phyloP scores from a whole-genome alignment of 805 yeast species.

The Starmerella sp. region DNA sequence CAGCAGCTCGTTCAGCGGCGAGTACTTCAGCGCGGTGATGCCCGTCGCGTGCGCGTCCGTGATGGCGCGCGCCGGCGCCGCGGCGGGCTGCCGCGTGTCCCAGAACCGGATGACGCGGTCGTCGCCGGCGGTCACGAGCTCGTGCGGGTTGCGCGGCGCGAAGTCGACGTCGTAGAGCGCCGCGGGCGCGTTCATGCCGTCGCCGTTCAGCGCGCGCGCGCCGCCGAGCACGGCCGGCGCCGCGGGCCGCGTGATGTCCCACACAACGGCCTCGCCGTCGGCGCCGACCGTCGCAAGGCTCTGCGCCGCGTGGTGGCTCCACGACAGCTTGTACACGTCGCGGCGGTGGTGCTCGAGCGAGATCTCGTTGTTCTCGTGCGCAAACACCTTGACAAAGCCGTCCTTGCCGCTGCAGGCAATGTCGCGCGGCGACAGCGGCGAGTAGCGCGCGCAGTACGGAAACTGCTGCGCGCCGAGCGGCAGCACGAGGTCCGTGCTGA shows the following conservation, averaged over 20 bases:
- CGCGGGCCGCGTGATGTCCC: constrained; percentile 40
- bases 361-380: constrained; percentile 11
- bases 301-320: constrained; percentile 39
- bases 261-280: constrained; percentile 56
- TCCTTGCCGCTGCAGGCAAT: constrained; percentile 44
- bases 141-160: constrained; percentile 41
- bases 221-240: constrained; percentile 41
- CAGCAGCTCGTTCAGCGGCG: constrained; percentile 41
- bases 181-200: constrained; percentile 34
- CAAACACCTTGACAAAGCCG: constrained; percentile 28
- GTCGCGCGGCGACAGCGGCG: constrained; percentile 37
- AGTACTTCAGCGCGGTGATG: constrained; percentile 61
- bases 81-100: constrained; percentile 30
- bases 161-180: constrained; percentile 55
- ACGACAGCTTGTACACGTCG: constrained; percentile 63
- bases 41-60: constrained; percentile 46
- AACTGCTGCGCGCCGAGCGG: constrained; percentile 8
- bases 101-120: constrained; percentile 63
- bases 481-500: constrained; percentile 1
- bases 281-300: constrained; percentile 52
- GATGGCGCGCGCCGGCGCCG: constrained; percentile 9
- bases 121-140: constrained; percentile 67
- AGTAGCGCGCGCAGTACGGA: constrained; percentile 35
- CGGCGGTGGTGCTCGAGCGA: constrained; percentile 43
- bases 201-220: constrained; percentile 53